Conservation (phyloP, 2,329 filamentous ascomycete genomes). For the Alternaria alternata region DNA sequence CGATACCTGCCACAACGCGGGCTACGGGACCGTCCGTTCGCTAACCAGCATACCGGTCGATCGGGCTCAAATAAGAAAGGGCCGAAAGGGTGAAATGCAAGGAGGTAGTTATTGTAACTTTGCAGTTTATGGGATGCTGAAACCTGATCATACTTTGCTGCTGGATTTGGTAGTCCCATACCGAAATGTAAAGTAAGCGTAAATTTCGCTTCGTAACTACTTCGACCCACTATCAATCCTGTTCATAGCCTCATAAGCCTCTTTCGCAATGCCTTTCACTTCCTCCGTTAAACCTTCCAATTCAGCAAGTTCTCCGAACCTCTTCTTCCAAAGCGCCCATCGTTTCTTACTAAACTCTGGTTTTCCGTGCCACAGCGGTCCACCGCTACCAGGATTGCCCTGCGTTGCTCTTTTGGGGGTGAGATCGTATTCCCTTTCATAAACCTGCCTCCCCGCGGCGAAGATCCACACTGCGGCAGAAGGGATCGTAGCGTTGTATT, state of each 20-base stretch:
- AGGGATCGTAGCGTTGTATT: slow-evolving; percentile 1
- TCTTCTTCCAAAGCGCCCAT: slow-evolving; percentile 7
- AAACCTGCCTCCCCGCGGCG: neutral
- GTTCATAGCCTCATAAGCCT: neutral
- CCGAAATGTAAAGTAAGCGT: neutral
- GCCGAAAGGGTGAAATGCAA: neutral
- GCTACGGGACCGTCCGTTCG: neutral
- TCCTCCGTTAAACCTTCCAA: slow-evolving; percentile 4
- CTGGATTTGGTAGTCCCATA: neutral
- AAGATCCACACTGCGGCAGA: slow-evolving; percentile 6
- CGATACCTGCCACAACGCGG: neutral
- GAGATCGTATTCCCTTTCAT: slow-evolving; percentile 5
- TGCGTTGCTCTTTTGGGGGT: neutral
- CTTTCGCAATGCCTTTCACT: neutral
- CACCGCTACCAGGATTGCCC: slow-evolving; percentile 1
- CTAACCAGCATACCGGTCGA: neutral
- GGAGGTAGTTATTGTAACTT: neutral
- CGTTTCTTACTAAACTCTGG: slow-evolving; percentile 5
- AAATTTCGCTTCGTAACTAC: neutral
- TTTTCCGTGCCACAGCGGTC: slow-evolving; percentile 1
- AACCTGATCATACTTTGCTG: neutral
- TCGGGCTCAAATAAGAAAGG: neutral
- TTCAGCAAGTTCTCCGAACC: neutral
- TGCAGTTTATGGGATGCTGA: neutral
- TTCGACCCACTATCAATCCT: neutral